Conservation (phyloP, 176 grass and related monocot genomes). For the Rhipidocladum racemiflorum region DNA sequence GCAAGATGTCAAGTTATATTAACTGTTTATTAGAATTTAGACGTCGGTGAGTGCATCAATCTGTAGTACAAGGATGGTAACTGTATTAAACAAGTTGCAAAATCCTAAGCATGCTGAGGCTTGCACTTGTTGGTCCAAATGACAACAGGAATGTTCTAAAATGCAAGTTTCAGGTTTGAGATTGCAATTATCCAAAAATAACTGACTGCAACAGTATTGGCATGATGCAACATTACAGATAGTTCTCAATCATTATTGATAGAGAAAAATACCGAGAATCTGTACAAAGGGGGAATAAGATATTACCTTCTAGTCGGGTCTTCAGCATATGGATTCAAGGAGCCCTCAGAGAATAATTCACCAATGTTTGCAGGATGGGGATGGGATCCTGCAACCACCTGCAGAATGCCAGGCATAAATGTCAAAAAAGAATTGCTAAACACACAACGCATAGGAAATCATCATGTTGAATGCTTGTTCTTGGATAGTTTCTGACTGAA, state of each 20-base stretch:
- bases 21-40: conserved; percentile 21
- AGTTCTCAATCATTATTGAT: not conserved
- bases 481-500: conserved; percentile 4
- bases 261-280: not conserved
- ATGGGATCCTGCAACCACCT: conserved; percentile 53
- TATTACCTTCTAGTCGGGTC: conserved; percentile 86
- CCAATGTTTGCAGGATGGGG: conserved; percentile 65
- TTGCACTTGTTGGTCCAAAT: not conserved
- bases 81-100: not conserved
- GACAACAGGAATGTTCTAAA: not conserved
- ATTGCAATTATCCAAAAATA: conserved; percentile 14
- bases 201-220: conserved; percentile 6
- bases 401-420: conserved; percentile 16
- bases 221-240: not conserved
- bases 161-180: conserved; percentile 20
- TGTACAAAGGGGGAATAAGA: not conserved
- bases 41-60: not conserved
- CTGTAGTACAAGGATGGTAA: not conserved
- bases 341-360: conserved; percentile 92
- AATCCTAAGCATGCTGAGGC: not conserved
- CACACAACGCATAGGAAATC: not conserved
- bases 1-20: too few relatives aligned
- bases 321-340: conserved; percentile 91
- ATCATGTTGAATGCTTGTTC: not conserved
- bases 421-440: conserved; percentile 2